These are phyloP conservation scores for Rubroboletus satanas DNA, from an alignment of 768 basidiomycete genomes.

Conservation along the genomic window DNA sequence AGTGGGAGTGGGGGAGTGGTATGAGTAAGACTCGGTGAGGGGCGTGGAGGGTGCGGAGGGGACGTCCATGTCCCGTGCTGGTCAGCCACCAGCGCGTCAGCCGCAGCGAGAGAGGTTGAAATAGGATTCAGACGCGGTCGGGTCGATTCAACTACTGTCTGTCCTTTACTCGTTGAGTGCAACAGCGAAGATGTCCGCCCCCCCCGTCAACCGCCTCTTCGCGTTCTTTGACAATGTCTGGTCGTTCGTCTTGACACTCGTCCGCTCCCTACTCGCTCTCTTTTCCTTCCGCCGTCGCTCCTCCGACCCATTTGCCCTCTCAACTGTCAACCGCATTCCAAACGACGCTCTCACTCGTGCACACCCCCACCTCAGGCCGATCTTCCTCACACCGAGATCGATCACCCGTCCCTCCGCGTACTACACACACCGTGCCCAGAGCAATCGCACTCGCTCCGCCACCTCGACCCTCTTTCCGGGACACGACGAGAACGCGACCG, in stretches of 20 bases:
- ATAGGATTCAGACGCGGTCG: not conserved
- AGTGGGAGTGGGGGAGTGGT: constrained; percentile 70
- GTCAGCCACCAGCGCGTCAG: constrained; percentile 13
- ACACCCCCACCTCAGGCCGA: constrained; percentile 19
- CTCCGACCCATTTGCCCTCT: constrained; percentile 8
- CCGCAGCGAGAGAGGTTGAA: constrained; percentile 1
- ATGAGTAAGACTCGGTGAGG: constrained; percentile 68
- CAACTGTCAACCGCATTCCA: not conserved
- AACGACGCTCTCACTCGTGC: constrained; percentile 12
- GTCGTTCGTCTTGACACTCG: constrained; percentile 27
- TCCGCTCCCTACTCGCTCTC: constrained; percentile 23
- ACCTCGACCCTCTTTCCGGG: constrained; percentile 12
- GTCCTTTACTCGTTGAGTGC: not conserved
- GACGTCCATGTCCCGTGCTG: constrained; percentile 19
- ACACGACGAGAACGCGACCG: not conserved
- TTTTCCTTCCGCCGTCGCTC: constrained; percentile 17
- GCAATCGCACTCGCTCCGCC: constrained; percentile 8
- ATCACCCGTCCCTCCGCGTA: not conserved
- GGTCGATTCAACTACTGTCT: not conserved
- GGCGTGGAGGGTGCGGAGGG: constrained; percentile 61
- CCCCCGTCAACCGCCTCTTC: constrained; percentile 1
- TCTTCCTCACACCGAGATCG: constrained; percentile 15
- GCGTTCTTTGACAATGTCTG: constrained; percentile 21
- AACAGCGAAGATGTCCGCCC: constrained; percentile 11
- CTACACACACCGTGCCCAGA: constrained; percentile 1